These are phyloP conservation scores for Cyclotella baltica DNA, from an alignment of 108 stramenopile species.

Conservation along the genomic window DNA sequence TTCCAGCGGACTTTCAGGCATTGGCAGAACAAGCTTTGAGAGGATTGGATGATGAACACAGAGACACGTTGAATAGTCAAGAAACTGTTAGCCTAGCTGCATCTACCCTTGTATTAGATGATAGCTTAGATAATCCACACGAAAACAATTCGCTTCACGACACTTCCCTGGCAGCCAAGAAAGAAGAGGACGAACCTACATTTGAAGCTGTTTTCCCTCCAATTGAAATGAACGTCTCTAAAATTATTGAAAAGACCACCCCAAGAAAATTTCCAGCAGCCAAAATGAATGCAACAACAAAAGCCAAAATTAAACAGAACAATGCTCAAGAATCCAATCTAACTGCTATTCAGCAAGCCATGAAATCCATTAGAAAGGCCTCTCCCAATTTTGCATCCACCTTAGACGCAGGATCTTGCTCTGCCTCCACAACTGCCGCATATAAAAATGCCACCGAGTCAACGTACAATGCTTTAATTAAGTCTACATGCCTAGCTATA, in stretches of 20 bases:
- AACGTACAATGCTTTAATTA: constrained; percentile 22
- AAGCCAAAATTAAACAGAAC: not conserved
- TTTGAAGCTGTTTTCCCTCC: constrained; percentile 8
- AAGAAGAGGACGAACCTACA: not conserved
- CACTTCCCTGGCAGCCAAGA: not conserved
- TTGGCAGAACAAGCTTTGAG: constrained; percentile 49
- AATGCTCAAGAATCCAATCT: constrained; percentile 21
- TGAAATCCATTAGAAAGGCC: constrained; percentile 50
- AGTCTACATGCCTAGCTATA: constrained; percentile 28
- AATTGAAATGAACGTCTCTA: not conserved
- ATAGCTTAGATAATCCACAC: not conserved
- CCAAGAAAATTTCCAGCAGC: not conserved
- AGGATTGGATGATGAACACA: constrained; percentile 52
- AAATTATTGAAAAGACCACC: not conserved
- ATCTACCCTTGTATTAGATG: not conserved
- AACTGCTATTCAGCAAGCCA: constrained; percentile 40
- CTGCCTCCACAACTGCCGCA: constrained; percentile 25
- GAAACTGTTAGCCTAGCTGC: not conserved
- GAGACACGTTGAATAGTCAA: constrained; percentile 26
- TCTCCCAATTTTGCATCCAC: constrained; percentile 47
- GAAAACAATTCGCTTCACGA: not conserved
- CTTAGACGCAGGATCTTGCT: constrained; percentile 46
- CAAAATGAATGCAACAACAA: not conserved
- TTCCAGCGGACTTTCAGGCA: constrained; percentile 44
- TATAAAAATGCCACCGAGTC: constrained; percentile 18